These are phyloP conservation scores for Metschnikowia cerradonensis DNA, from an alignment of 805 yeast species.

Conservation along the genomic window DNA sequence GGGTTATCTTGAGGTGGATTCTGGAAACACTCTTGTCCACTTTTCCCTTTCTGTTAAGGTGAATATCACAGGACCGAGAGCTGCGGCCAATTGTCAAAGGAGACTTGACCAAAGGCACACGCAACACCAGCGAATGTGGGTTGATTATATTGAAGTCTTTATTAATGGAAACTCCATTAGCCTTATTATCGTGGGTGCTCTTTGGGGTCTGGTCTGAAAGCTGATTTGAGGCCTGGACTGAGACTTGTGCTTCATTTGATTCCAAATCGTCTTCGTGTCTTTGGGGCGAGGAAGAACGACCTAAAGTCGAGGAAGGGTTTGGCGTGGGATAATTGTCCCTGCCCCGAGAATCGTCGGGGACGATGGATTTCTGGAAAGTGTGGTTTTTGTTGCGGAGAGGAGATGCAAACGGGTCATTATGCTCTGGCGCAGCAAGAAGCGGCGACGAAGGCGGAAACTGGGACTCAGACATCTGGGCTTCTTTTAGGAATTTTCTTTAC, in stretches of 20 bases:
- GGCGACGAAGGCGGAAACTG: conserved; percentile 57
- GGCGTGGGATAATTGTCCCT: conserved; percentile 60
- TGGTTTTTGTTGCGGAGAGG: conserved; percentile 4
- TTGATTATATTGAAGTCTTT: conserved; percentile 33
- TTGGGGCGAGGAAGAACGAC: conserved; percentile 41
- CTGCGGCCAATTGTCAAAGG: conserved; percentile 62
- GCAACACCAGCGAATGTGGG: conserved; percentile 29
- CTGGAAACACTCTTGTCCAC: conserved; percentile 61
- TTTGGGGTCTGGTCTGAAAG: too few species aligned
- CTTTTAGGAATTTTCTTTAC: too few species aligned
- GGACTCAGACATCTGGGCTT: conserved; percentile 16
- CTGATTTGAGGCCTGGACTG: too few species aligned
- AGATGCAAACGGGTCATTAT: conserved; percentile 12
- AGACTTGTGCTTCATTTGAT: not conserved
- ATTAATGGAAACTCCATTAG: conserved; percentile 20
- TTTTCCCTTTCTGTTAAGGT: conserved; percentile 28
- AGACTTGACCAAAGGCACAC: conserved; percentile 42
- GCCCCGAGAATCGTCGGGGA: conserved; percentile 11
- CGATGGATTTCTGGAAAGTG: not conserved
- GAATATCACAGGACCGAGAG: conserved; percentile 52
- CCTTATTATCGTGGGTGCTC: too few species aligned
- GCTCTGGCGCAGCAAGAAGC: conserved; percentile 27
- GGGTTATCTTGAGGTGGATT: conserved; percentile 54
- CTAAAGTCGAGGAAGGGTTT: conserved; percentile 53
- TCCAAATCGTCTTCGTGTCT: conserved; percentile 10